These are phyloP conservation scores for Hagleromyces aurorensis DNA, from an alignment of 805 yeast species.

Conservation along the genomic window DNA sequence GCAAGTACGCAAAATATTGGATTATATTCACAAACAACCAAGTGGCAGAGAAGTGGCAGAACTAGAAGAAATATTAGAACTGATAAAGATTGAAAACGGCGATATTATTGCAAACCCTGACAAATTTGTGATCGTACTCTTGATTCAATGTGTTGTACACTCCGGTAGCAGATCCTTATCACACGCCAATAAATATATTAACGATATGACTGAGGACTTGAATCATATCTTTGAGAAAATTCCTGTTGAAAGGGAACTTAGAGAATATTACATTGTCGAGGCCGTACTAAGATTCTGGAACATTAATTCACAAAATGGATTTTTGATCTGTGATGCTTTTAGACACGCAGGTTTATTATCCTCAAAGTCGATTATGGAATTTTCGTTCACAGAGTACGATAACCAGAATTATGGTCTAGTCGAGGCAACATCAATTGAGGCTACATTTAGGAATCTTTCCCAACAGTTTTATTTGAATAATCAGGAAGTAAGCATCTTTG, in stretches of 20 bases:
- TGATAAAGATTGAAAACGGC: slow-evolving; percentile 25
- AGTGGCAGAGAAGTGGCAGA: slow-evolving; percentile 27
- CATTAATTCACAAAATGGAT: slow-evolving; percentile 56
- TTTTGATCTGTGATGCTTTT: slow-evolving; percentile 47
- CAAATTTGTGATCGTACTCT: slow-evolving; percentile 46
- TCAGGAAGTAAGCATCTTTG: slow-evolving; percentile 24
- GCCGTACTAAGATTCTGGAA: slow-evolving; percentile 60
- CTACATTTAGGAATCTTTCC: slow-evolving; percentile 33
- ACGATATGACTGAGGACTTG: slow-evolving; percentile 34
- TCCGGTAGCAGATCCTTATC: slow-evolving; percentile 86
- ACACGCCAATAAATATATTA: slow-evolving; percentile 54
- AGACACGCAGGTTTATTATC: slow-evolving; percentile 38
- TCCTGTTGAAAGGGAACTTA: slow-evolving; percentile 24
- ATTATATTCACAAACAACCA: slow-evolving; percentile 31
- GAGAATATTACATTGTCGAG: slow-evolving; percentile 41
- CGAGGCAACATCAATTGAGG: slow-evolving; percentile 41
- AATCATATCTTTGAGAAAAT: slow-evolving; percentile 26
- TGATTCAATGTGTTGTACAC: slow-evolving; percentile 66
- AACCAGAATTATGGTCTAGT: slow-evolving; percentile 32
- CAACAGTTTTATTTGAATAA: slow-evolving; percentile 14
- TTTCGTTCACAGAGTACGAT: slow-evolving; percentile 33
- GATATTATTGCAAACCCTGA: slow-evolving; percentile 32
- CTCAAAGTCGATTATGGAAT: slow-evolving; percentile 36
- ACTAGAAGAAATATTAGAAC: slow-evolving; percentile 24
- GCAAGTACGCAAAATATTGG: slow-evolving; percentile 33